Conservation (phyloP, 1,284 basidiomycete species). For the Cutaneotrichosporon spelunceum region DNA sequence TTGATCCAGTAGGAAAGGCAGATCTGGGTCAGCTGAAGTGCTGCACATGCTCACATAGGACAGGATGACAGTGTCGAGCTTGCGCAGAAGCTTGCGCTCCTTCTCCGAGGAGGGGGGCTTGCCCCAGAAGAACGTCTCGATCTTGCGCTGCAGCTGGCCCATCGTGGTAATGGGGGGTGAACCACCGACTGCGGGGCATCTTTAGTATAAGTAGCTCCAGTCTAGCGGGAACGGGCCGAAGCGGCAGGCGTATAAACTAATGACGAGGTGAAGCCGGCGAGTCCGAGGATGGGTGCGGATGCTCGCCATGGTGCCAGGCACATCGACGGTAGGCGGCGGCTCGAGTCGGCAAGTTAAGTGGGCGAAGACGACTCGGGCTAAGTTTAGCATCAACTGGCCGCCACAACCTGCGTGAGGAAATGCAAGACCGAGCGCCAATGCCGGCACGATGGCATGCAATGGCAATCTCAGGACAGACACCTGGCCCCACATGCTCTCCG, state of each 20-base stretch:
- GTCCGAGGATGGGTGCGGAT: too few species aligned
- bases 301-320: too few species aligned
- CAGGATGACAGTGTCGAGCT: conserved; percentile 41
- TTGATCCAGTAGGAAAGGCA: conserved; percentile 29
- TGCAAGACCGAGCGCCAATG: too few species aligned
- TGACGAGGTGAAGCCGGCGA: too few species aligned
- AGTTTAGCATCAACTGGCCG: too few species aligned
- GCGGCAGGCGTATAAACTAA: neutral
- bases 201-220: neutral
- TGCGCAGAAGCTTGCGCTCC: conserved; percentile 39
- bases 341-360: too few species aligned
- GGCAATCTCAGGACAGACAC: neutral
- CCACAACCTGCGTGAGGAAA: too few species aligned
- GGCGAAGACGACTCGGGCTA: too few species aligned
- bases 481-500: neutral
- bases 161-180: conserved; percentile 12
- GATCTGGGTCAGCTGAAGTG: conserved; percentile 10
- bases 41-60: conserved; percentile 25
- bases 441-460: too few species aligned
- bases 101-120: conserved; percentile 30
- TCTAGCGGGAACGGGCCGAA: neutral
- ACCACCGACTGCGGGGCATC: neutral
- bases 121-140: conserved; percentile 42
- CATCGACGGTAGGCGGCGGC: too few species aligned
- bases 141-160: conserved; percentile 26